phyloP scores from a whole-genome alignment of 1,139 yeast species.

The Yamadazyma dushanensis region DNA sequence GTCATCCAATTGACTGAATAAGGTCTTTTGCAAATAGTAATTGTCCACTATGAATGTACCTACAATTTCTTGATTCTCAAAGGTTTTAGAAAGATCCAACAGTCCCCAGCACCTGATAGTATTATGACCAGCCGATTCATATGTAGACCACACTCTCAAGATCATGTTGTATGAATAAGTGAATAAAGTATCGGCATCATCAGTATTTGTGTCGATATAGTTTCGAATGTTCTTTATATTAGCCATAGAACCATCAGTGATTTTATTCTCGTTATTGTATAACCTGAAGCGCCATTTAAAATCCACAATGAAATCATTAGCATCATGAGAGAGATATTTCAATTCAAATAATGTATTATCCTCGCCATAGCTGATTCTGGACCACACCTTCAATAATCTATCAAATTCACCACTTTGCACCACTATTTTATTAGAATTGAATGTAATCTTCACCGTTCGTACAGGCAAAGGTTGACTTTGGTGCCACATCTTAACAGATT shows the following conservation, averaged over 20 bases:
- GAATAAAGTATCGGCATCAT: constrained; percentile 50
- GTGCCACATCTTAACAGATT: constrained; percentile 50
- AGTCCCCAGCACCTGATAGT: constrained; percentile 63
- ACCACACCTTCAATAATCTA: constrained; percentile 74
- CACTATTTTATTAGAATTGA: constrained; percentile 66
- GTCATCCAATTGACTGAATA: constrained; percentile 14
- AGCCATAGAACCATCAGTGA: constrained; percentile 34
- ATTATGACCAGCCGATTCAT: constrained; percentile 57
- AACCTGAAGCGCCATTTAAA: constrained; percentile 51
- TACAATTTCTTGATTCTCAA: constrained; percentile 26
- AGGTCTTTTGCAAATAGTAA: constrained; percentile 31
- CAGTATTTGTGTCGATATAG: constrained; percentile 29
- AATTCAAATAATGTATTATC: constrained; percentile 71
- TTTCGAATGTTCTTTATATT: constrained; percentile 40
- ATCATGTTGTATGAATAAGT: constrained; percentile 57
- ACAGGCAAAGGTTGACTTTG: constrained; percentile 59
- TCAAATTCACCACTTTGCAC: constrained; percentile 60
- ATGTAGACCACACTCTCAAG: constrained; percentile 73
- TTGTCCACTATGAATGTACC: constrained; percentile 57
- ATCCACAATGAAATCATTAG: constrained; percentile 46
- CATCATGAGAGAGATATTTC: constrained; percentile 64
- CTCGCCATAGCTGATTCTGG: constrained; percentile 67
- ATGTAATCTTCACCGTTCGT: constrained; percentile 54
- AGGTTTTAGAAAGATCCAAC: constrained; percentile 40
- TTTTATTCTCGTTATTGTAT: constrained; percentile 9